Base-by-base conservation (phyloP, 495 filamentous ascomycete genomes). In the Penicillium pancosmium region DNA sequence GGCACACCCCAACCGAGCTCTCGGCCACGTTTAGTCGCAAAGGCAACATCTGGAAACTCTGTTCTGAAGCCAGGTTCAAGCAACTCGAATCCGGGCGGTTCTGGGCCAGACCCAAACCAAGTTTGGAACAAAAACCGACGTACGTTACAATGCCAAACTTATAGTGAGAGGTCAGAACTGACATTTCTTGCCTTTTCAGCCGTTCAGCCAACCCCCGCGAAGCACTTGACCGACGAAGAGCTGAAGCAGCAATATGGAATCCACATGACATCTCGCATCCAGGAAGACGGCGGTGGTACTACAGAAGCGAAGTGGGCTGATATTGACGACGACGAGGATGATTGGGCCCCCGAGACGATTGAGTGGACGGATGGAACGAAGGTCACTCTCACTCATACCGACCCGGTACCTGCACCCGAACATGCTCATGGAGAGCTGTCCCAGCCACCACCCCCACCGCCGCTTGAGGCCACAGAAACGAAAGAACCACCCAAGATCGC, bases 51-150 rank as follows among this genome's bases (percentile, higher is more conserved):
- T 59, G 82, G 83, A 23, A 71, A 83, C 57, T 78, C 79, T 1
- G 64, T 82, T 49, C 79, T 78, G 23, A 85, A 82, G 41, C 60
- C 72, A 13, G 72, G 76, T 27, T 57, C 76, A 54, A 68, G 72
- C 50, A 81, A 72, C 61, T 57, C 69, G 18, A 81, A 72, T 43
- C 74, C 78, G 57, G 82, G 80, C 34, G 74, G 73, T 55, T 70
- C 73, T 50, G 85, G 82, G 12, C 86, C 86, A 38, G 86, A 96
- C 73, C 87, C 76, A 70, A 86, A 80, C 75, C 87, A 76, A 69
- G 94, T 99, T 21, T 99, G 94, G 94, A 99, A 98, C 71, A 97
- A 93, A 74, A 99, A 99, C 69, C 83, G 90, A 81, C 92, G 93
- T 97, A 87, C 71, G 84, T 81, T 44, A 23, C 21, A 12, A 31